Evolutionary conservation across 768 basidiomycete species (phyloP).

Genomic region (Terana coerulea): DNA sequence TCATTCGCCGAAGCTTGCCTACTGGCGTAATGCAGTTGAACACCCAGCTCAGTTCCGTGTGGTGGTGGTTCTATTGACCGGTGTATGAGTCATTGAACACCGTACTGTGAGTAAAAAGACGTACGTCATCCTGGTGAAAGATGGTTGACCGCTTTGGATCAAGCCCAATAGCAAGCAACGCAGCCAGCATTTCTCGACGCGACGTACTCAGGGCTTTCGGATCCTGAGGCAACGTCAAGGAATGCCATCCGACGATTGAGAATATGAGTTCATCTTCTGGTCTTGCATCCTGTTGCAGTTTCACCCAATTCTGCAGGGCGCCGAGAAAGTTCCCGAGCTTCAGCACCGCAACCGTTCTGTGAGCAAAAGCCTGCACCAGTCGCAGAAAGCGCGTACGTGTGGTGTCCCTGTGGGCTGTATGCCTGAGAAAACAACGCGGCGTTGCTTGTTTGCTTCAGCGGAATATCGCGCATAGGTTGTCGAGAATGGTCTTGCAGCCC

Average conservation of each 20-base stretch:
- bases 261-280: slow-evolving; percentile 68
- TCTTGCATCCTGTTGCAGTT: slow-evolving; percentile 59
- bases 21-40: slow-evolving; percentile 81
- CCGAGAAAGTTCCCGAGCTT: slow-evolving; percentile 95
- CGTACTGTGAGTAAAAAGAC: slow-evolving; percentile 15
- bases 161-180: slow-evolving; percentile 80
- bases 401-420: slow-evolving; percentile 93
- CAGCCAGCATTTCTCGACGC: slow-evolving; percentile 74
- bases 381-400: slow-evolving; percentile 53
- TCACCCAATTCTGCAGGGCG: slow-evolving; percentile 86
- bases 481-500: neutral
- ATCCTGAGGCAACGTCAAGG: slow-evolving; percentile 88
- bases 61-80: slow-evolving; percentile 63
- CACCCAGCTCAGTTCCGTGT: slow-evolving; percentile 89
- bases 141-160: slow-evolving; percentile 70
- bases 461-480: neutral
- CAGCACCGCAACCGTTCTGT: neutral
- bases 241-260: slow-evolving; percentile 92
- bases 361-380: too few species aligned
- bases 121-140: slow-evolving; percentile 88
- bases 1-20: slow-evolving; percentile 85
- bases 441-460: neutral
- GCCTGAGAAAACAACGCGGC: slow-evolving; percentile 72
- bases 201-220: slow-evolving; percentile 58
- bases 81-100: neutral